phyloP scores from a whole-genome alignment of 352 stramenopile species.

The Aphanomyces astaci region DNA sequence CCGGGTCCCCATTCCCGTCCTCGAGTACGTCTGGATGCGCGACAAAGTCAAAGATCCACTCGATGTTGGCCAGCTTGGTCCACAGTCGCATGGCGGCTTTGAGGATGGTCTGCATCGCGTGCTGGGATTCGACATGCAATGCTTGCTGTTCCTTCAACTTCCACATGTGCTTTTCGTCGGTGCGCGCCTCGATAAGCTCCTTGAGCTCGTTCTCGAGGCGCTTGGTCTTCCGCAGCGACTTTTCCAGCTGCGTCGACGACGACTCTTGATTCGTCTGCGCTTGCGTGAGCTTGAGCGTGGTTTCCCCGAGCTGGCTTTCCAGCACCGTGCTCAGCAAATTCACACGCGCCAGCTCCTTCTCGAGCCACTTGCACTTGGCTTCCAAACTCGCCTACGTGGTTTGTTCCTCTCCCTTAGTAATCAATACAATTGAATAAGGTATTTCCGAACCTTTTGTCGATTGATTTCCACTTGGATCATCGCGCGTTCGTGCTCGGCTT shows the following conservation, averaged over 20 bases:
- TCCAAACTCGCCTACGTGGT: constrained; percentile 20
- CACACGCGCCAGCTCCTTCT: constrained; percentile 30
- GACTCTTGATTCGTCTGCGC: constrained; percentile 11
- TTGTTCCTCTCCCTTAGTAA: too few relatives aligned
- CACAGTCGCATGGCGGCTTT: constrained; percentile 33
- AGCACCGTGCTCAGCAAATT: constrained; percentile 25
- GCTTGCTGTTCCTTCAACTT: constrained; percentile 29
- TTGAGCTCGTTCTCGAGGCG: constrained; percentile 33
- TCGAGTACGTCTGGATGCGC: not conserved
- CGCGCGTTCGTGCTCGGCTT: constrained; percentile 38
- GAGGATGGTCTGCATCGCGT: constrained; percentile 31
- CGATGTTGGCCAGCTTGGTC: constrained; percentile 30
- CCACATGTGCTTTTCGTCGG: constrained; percentile 32
- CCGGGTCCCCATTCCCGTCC: too few relatives aligned
- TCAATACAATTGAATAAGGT: not conserved
- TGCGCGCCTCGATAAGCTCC: constrained; percentile 32
- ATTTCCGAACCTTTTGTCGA: constrained; percentile 31
- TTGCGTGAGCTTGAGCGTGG: constrained; percentile 26
- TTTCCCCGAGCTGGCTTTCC: constrained; percentile 28
- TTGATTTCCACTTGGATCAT: constrained; percentile 62
- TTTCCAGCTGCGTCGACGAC: constrained; percentile 3
- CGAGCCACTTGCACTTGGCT: constrained; percentile 16
- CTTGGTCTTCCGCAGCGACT: constrained; percentile 9
- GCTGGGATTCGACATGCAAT: constrained; percentile 29
- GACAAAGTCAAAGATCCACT: constrained; percentile 29